Percentiles rank a stretch among this genome's conserved stretches.
phyloP scores from a whole-genome alignment of 1,284 basidiomycete genomes.

The Ceratobasidium sp. region DNA sequence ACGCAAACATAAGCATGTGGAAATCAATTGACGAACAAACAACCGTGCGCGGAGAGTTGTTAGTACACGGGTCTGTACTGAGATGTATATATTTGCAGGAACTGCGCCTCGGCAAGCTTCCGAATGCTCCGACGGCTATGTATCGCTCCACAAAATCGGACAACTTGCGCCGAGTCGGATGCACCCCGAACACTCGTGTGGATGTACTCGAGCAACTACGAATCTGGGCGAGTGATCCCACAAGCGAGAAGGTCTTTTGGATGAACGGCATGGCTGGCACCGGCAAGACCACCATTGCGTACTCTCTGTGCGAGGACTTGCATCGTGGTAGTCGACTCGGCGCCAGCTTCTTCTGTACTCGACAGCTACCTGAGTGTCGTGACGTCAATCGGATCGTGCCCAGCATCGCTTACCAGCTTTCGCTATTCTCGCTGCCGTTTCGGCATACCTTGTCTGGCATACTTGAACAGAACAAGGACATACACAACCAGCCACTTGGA shows the following conservation, averaged over 20 bases:
- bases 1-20: background rate
- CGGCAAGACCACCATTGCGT: background rate
- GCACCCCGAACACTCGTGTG: background rate
- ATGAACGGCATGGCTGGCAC: no score
- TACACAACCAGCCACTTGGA: background rate
- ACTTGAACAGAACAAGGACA: background rate
- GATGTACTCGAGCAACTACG: background rate
- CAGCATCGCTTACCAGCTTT: background rate
- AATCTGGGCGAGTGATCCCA: background rate
- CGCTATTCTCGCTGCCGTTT: background rate
- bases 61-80: no score
- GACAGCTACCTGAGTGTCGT: background rate
- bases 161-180: background rate
- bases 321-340: background rate
- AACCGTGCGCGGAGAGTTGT: background rate
- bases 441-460: background rate
- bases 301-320: background rate
- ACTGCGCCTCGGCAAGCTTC: background rate
- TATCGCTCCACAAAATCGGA: background rate
- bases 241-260: background rate
- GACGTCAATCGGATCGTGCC: background rate
- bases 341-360: conserved; percentile 11
- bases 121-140: background rate
- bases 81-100: background rate
- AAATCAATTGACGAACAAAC: background rate